These are phyloP conservation scores for Colletotrichum sp. DNA, from an alignment of 2,329 filamentous ascomycete genomes.

Conservation along the genomic window DNA sequence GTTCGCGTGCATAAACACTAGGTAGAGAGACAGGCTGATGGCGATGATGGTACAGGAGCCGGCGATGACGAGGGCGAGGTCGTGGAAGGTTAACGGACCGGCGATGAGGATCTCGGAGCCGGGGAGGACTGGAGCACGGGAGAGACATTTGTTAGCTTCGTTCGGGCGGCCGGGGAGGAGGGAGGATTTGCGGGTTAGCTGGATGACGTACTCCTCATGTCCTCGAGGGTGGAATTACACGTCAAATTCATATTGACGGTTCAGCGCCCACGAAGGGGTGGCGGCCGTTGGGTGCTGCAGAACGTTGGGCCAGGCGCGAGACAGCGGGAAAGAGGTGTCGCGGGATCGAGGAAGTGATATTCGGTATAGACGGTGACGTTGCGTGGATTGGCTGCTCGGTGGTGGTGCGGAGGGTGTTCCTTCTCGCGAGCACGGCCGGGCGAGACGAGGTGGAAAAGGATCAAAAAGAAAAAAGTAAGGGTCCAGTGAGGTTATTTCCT, in stretches of 20 bases:
- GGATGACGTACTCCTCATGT: conserved; percentile 43
- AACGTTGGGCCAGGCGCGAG: not conserved
- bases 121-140: conserved; percentile 37
- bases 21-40: conserved; percentile 57
- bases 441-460: not conserved
- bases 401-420: not conserved
- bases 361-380: not conserved
- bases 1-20: conserved; percentile 63
- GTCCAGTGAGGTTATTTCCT: not conserved
- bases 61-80: conserved; percentile 57
- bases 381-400: not conserved
- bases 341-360: not conserved
- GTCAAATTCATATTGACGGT: conserved; percentile 37
- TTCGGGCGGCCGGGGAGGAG: not conserved
- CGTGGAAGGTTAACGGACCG: conserved; percentile 58
- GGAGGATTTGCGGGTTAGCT: not conserved
- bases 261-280: not conserved
- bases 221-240: conserved; percentile 49
- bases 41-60: conserved; percentile 55
- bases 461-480: not conserved
- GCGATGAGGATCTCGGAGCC: conserved; percentile 52
- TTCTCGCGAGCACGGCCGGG: not conserved
- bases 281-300: not conserved
- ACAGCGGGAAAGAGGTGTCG: not conserved
- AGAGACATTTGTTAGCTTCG: not conserved